Evolutionary conservation across 192 early-diverging fungal species (phyloP).

Genomic region (Linnemannia zychae): DNA sequence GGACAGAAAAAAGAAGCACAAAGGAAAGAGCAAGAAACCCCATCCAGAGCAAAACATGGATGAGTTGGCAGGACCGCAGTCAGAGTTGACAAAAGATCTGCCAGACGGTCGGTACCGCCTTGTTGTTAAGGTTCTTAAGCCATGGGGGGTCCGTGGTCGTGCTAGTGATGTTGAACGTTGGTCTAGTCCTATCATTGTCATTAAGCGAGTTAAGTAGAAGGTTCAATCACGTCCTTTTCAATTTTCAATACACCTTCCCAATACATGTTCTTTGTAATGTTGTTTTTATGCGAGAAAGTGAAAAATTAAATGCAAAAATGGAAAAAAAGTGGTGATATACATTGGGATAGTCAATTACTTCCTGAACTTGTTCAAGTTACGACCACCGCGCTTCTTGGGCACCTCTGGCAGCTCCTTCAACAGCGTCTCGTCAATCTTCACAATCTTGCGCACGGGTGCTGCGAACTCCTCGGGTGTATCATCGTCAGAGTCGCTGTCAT

Average conservation of each 20-base stretch:
- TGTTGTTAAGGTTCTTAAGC: slow-evolving; percentile 46
- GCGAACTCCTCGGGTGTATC: slow-evolving; percentile 13
- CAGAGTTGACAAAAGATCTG: slow-evolving; percentile 5
- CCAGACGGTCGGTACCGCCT: slow-evolving; percentile 47
- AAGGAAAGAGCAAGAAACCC: neutral
- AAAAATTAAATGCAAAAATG: neutral
- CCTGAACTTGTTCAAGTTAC: slow-evolving; percentile 49
- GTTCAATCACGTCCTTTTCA: no score
- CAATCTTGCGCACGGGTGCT: slow-evolving; percentile 35
- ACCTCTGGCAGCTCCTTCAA: slow-evolving; percentile 52
- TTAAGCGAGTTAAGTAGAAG: slow-evolving; percentile 26
- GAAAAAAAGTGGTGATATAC: neutral
- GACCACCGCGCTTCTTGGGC: slow-evolving; percentile 52
- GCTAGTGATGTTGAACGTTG: slow-evolving; percentile 48
- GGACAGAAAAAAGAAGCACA: neutral
- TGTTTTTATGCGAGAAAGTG: neutral
- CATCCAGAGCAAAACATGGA: neutral
- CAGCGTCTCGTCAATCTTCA: slow-evolving; percentile 32
- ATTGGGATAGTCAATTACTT: slow-evolving; percentile 12
- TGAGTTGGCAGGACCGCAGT: neutral
- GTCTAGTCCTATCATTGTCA: slow-evolving; percentile 40
- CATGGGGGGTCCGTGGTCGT: slow-evolving; percentile 39
- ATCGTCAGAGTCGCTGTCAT: slow-evolving; percentile 33
- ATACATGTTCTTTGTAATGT: neutral
- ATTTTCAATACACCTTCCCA: neutral